Evolutionary conservation across 768 basidiomycete genomes (phyloP).

Genomic region (Lactifluus hygrophoroides): DNA sequence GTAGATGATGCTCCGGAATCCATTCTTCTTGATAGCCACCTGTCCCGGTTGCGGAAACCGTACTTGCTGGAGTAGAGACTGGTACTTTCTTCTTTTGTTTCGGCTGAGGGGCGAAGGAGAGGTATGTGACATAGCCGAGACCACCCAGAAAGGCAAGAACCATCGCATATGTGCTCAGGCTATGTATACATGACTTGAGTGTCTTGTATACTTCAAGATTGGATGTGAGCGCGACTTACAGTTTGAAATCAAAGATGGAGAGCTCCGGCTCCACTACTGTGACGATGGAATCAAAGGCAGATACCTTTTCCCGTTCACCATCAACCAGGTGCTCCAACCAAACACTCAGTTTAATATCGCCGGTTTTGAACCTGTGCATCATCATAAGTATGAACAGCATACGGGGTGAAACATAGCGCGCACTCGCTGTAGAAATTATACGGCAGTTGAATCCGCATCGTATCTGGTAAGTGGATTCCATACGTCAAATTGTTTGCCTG

Average conservation of each 20-base stretch:
- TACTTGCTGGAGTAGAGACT: slow-evolving; percentile 38
- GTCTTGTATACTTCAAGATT: background rate
- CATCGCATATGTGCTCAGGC: slow-evolving; percentile 62
- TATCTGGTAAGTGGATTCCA: slow-evolving; percentile 42
- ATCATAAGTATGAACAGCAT: background rate
- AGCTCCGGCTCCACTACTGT: slow-evolving; percentile 72
- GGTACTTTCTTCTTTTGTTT: slow-evolving; percentile 38
- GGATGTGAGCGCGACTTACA: slow-evolving; percentile 40
- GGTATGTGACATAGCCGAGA: slow-evolving; percentile 54
- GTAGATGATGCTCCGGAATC: slow-evolving; percentile 87
- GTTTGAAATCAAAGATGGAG: slow-evolving; percentile 71
- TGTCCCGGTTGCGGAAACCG: slow-evolving; percentile 55
- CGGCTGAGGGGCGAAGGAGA: slow-evolving; percentile 54
- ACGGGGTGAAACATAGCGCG: slow-evolving; percentile 26
- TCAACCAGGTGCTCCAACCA: slow-evolving; percentile 68
- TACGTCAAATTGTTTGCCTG: slow-evolving; percentile 56
- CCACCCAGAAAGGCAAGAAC: slow-evolving; percentile 56
- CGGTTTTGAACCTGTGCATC: slow-evolving; percentile 1
- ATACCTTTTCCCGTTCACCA: slow-evolving; percentile 47
- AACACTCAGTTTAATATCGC: slow-evolving; percentile 47
- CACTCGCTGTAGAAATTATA: slow-evolving; percentile 79
- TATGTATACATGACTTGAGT: slow-evolving; percentile 22
- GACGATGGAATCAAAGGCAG: slow-evolving; percentile 67
- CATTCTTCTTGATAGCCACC: slow-evolving; percentile 81
- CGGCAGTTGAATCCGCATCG: slow-evolving; percentile 55